phyloP scores from a whole-genome alignment of 306 rosid genomes.

The Carpinus fangiana region DNA sequence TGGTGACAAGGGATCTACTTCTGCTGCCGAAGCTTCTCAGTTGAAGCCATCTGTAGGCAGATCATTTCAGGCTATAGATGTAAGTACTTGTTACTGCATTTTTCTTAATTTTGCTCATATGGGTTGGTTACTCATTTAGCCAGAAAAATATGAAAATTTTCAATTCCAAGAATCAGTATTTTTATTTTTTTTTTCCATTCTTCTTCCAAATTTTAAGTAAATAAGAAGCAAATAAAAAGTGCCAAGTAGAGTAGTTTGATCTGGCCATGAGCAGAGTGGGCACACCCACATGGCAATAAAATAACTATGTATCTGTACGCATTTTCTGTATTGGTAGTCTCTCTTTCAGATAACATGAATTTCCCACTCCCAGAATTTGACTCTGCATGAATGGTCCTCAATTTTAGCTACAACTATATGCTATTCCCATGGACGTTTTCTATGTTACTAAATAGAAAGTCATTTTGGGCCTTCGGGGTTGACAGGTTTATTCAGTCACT shows the following conservation, averaged over 20 bases:
- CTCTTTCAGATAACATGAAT: not conserved
- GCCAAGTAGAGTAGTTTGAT: not conserved
- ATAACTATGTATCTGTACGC: not conserved
- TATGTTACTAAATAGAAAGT: slow-evolving; percentile 2
- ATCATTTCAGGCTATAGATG: slow-evolving; percentile 55
- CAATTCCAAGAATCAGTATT: not conserved
- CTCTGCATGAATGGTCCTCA: not conserved
- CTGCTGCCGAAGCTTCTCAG: slow-evolving; percentile 57
- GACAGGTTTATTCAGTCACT: not conserved
- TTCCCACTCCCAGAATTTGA: not conserved
- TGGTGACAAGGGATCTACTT: slow-evolving; percentile 56
- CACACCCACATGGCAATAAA: not conserved
- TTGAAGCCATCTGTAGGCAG: slow-evolving; percentile 42
- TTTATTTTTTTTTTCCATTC: not conserved
- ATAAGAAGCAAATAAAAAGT: not conserved
- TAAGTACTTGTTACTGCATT: slow-evolving; percentile 43
- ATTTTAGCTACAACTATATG: not conserved
- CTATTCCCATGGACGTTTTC: not conserved
- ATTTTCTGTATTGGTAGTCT: not conserved
- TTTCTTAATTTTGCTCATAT: not conserved
- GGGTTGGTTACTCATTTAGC: not conserved
- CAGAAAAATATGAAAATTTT: not conserved
- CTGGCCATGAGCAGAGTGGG: not conserved
- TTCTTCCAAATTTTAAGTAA: not conserved
- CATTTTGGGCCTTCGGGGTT: not conserved